Base-by-base conservation (phyloP, 345 rosid genomes). In the Eucalyptus dawsonii region DNA sequence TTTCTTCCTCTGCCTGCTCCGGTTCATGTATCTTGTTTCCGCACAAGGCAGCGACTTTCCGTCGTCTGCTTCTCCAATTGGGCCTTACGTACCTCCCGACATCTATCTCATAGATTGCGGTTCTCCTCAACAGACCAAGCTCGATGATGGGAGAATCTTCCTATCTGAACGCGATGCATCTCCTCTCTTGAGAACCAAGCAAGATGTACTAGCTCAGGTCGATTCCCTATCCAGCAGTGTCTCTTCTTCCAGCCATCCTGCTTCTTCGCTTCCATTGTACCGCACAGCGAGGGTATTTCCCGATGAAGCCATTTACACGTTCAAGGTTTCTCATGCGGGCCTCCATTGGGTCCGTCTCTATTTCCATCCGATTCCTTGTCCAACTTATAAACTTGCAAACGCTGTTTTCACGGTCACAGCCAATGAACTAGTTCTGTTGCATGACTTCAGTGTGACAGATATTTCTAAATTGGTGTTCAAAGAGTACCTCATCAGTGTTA, bases 261-360 rank as follows among this genome's bases (percentile, higher is more conserved):
- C 88, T 47, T 69, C 93, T 21, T 69, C 88, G 9, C 89, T 60
- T 4, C 92, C 93, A 31, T 34, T 97, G 40, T 95, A 89, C 88
- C 89, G 37, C 14, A 90, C 93, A 4, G 96, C 93, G 0, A 89
- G 98, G 86, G 94, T 97, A 56, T 95, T 97, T 88, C 58, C 91
- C 21, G 90, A 88, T 2, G 93, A 90, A 42, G 92, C 98, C 3
- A 91, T 65, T 11, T 96, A 95, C 89, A 91, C 93, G 4, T 92
- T 97, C 88, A 90, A 53, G 88, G 88, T 96, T 45, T 89, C 95
- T 40, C 92, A 90, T 10, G 93, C 93, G 3, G 98, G 98, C 3
- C 90, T 93, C 86, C 98, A 96, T 89, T 96, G 97, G 98, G 88
- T 97, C 89, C 97, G 96, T 21, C 97, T 97, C 90, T 93, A 97